These are phyloP conservation scores for Pseudocercospora fijiensis DNA, from an alignment of 2,329 filamentous ascomycete genomes.

Conservation along the genomic window DNA sequence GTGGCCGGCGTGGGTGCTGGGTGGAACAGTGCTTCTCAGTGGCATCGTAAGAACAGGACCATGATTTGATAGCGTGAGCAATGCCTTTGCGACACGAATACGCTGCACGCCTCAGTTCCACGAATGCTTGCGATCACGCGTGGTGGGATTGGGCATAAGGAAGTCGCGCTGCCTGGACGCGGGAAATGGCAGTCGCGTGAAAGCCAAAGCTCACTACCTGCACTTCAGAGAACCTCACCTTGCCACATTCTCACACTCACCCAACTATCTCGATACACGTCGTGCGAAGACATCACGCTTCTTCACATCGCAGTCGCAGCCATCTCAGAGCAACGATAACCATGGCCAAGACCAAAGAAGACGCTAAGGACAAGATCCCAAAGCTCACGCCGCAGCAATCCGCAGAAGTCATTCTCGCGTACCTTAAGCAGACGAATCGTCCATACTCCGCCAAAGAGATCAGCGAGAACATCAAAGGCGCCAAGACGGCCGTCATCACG, in stretches of 20 bases:
- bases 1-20: conserved; percentile 39
- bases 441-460: conserved; percentile 40
- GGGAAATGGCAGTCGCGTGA: conserved; percentile 2
- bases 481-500: conserved; percentile 38
- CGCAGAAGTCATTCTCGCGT: conserved; percentile 33
- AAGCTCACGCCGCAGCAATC: conserved; percentile 36
- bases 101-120: not conserved
- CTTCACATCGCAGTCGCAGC: not conserved
- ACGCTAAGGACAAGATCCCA: conserved; percentile 29
- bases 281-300: not conserved
- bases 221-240: not conserved
- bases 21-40: conserved; percentile 28
- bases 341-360: conserved; percentile 38
- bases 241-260: not conserved
- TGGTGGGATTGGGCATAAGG: not conserved
- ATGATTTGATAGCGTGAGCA: not conserved
- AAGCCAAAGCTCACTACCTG: not conserved
- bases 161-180: not conserved
- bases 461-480: conserved; percentile 39
- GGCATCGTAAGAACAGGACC: conserved; percentile 19
- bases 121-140: not conserved
- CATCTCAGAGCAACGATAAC: conserved; percentile 5
- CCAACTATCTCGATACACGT: not conserved
- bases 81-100: not conserved
- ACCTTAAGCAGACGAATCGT: conserved; percentile 36